Evolutionary conservation across 805 yeast species (phyloP).

Genomic region (Pichia nanzhaoensis): DNA sequence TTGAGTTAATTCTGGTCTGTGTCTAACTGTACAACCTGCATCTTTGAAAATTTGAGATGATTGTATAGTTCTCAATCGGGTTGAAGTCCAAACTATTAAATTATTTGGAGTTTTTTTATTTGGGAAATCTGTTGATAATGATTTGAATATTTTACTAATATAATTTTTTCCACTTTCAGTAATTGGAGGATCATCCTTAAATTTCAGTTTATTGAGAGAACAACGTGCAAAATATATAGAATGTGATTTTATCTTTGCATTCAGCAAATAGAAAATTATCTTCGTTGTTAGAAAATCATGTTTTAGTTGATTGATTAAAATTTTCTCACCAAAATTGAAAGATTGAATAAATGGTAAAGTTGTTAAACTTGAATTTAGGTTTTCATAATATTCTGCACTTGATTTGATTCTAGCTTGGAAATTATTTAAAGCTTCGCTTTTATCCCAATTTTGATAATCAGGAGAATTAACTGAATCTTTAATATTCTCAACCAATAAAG

Average conservation of each 20-base stretch:
- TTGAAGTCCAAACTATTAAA: slow-evolving; percentile 92
- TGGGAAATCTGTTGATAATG: slow-evolving; percentile 37
- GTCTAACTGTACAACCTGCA: slow-evolving; percentile 57
- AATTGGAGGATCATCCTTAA: slow-evolving; percentile 73
- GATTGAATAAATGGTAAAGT: slow-evolving; percentile 73
- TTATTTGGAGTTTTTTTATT: slow-evolving; percentile 23
- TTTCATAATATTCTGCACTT: slow-evolving; percentile 66
- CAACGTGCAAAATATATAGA: slow-evolving; percentile 91
- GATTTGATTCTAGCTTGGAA: slow-evolving; percentile 65
- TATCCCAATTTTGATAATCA: slow-evolving; percentile 75
- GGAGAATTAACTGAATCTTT: slow-evolving; percentile 82
- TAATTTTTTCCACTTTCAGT: slow-evolving; percentile 67
- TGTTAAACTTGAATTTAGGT: slow-evolving; percentile 43
- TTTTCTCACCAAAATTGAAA: slow-evolving; percentile 82
- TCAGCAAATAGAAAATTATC: slow-evolving; percentile 88
- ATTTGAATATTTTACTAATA: slow-evolving; percentile 54
- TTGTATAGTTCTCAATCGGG: slow-evolving; percentile 75
- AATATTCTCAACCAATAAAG: slow-evolving; percentile 66
- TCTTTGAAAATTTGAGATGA: slow-evolving; percentile 65
- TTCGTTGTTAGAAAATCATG: slow-evolving; percentile 87
- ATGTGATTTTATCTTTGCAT: slow-evolving; percentile 79
- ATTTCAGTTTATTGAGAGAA: slow-evolving; percentile 49
- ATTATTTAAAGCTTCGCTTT: slow-evolving; percentile 66
- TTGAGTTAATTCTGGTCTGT: slow-evolving; percentile 79
- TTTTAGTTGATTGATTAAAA: slow-evolving; percentile 72